A percentile compares a stretch with the other conserved stretches of the same genome.
Conservation (phyloP, 1,284 basidiomycete species). For the Moesziomyces sp. region DNA sequence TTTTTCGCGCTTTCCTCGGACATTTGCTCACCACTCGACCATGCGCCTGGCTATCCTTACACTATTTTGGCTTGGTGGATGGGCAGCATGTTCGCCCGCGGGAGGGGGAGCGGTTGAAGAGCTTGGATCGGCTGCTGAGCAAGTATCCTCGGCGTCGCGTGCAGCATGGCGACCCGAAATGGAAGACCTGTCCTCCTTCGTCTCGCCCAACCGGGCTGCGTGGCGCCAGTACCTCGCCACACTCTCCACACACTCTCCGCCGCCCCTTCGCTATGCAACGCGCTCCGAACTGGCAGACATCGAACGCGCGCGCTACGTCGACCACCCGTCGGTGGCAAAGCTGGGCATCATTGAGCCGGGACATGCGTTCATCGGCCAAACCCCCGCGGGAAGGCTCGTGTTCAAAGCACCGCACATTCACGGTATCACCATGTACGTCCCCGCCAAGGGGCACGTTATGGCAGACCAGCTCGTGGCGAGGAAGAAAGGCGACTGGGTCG, state of each 20-base stretch:
- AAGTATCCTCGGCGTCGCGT: no score
- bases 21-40: no score
- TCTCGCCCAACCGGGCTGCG: not conserved
- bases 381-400: not conserved
- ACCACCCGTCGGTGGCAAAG: not conserved
- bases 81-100: no score
- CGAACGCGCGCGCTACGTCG: not conserved
- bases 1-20: no score
- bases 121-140: no score
- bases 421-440: not conserved
- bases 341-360: not conserved
- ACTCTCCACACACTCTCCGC: not conserved
- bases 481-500: not conserved
- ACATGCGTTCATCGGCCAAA: slow-evolving; percentile 1
- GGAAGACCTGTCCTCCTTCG: not conserved
- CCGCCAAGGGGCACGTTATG: not conserved
- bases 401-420: not conserved
- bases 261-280: not conserved
- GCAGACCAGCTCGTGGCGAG: not conserved
- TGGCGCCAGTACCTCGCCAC: not conserved
- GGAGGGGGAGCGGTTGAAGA: no score
- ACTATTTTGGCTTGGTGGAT: no score
- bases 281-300: not conserved
- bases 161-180: no score
- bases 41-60: no score